phyloP scores from a whole-genome alignment of 2,329 filamentous ascomycete species.

The Aspergillus pseudonomiae region DNA sequence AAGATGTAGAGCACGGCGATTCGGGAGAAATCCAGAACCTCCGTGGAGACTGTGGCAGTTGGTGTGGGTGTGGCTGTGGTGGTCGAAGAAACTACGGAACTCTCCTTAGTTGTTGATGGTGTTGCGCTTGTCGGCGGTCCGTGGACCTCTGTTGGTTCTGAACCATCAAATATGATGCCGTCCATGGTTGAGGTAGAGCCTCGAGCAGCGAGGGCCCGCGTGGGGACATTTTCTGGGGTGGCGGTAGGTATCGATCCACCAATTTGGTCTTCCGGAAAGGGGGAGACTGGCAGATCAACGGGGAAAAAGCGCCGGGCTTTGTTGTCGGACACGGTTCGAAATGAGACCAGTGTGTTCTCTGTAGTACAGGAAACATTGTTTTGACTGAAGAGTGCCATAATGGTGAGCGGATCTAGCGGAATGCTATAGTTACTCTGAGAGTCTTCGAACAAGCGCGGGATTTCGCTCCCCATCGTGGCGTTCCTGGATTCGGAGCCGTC shows the following conservation, averaged over 20 bases:
- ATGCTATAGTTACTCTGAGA: conserved; percentile 73
- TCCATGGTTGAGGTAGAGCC: conserved; percentile 36
- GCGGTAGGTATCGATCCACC: conserved; percentile 8
- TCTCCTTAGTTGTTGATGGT: conserved; percentile 4
- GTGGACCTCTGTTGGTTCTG: conserved; percentile 19
- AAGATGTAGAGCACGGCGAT: conserved; percentile 47
- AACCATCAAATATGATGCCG: conserved; percentile 41
- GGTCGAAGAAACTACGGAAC: conserved; percentile 16
- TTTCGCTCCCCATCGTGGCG: conserved; percentile 78
- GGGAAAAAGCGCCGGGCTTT: conserved; percentile 31
- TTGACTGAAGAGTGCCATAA: conserved; percentile 76
- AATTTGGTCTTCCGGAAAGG: conserved; percentile 5
- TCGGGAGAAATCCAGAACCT: conserved; percentile 39
- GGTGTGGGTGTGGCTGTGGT: conserved; percentile 19
- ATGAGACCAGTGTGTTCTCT: conserved; percentile 86
- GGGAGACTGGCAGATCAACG: conserved; percentile 2
- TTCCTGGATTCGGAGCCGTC: conserved; percentile 53
- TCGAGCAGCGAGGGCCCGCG: conserved; percentile 26
- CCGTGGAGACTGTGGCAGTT: conserved; percentile 19
- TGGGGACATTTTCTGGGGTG: conserved; percentile 12
- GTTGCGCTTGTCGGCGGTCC: conserved; percentile 29
- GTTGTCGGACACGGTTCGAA: conserved; percentile 59
- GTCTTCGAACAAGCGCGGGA: conserved; percentile 72
- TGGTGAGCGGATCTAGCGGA: conserved; percentile 67
- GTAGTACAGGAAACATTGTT: conserved; percentile 77